These are phyloP conservation scores for Akanthomyces muscarius DNA, from an alignment of 2,329 filamentous ascomycete species.

Conservation along the genomic window DNA sequence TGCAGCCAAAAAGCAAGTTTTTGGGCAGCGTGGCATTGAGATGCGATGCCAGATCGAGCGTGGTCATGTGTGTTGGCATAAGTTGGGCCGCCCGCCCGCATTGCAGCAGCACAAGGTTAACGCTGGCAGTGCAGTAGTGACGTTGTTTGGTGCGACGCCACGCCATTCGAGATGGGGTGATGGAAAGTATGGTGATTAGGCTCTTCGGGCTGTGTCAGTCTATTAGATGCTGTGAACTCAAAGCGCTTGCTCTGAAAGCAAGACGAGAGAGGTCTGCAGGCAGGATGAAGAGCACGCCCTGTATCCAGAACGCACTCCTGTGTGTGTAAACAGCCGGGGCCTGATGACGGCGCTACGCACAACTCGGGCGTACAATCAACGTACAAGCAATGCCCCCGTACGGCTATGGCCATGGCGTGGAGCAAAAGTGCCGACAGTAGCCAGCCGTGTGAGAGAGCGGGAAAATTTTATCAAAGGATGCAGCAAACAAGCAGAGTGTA, in stretches of 20 bases:
- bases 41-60: conserved; percentile 7
- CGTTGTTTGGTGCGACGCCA: background rate
- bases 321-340: background rate
- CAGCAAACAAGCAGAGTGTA: background rate
- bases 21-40: background rate
- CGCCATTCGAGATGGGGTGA: background rate
- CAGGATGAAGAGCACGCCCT: background rate
- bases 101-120: background rate
- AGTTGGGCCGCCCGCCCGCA: background rate
- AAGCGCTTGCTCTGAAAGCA: background rate
- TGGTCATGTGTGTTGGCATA: background rate
- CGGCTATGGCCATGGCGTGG: background rate
- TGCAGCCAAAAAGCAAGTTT: background rate
- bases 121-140: conserved; percentile 5
- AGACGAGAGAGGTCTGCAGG: background rate
- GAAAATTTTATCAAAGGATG: background rate
- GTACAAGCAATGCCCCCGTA: background rate
- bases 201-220: background rate
- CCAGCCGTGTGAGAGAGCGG: background rate
- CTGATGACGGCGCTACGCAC: background rate
- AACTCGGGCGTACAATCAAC: background rate
- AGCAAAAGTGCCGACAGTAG: background rate
- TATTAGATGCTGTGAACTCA: background rate
- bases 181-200: background rate
- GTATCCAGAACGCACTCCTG: background rate